Percentiles rank a stretch among this genome's conserved stretches.
phyloP scores from a whole-genome alignment of 352 stramenopile genomes.

The Phytophthora ramorum region DNA sequence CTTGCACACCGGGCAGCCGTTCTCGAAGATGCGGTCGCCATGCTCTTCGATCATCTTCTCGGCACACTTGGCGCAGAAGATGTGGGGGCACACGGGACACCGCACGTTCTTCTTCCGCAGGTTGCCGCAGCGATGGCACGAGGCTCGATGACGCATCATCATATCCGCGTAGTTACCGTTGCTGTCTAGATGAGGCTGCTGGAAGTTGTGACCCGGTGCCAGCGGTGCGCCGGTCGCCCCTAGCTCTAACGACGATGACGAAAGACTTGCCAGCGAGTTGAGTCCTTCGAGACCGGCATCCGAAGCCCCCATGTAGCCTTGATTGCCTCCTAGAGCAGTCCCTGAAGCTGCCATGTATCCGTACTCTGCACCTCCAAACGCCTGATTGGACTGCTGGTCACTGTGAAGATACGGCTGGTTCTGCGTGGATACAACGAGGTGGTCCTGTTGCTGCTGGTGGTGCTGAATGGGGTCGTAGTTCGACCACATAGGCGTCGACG shows the following conservation, averaged over 20 bases:
- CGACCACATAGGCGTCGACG: constrained; percentile 38
- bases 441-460: constrained; percentile 20
- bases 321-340: constrained; percentile 5
- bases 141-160: constrained; percentile 78
- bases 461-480: constrained; percentile 36
- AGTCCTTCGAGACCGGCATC: constrained; percentile 19
- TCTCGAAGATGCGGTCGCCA: constrained; percentile 73
- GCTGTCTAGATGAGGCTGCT: constrained; percentile 23
- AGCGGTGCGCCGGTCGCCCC: neutral
- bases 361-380: constrained; percentile 23
- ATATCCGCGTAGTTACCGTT: constrained; percentile 42
- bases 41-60: constrained; percentile 92
- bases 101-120: constrained; percentile 89
- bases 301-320: constrained; percentile 20
- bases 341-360: constrained; percentile 16
- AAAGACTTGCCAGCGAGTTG: constrained; percentile 6
- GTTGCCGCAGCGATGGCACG: constrained; percentile 89
- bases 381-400: constrained; percentile 16
- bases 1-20: constrained; percentile 88
- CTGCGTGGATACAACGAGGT: constrained; percentile 35
- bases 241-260: constrained; percentile 10
- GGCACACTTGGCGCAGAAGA: constrained; percentile 89
- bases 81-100: constrained; percentile 85
- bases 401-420: constrained; percentile 31
- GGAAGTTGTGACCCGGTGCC: constrained; percentile 10